Evolutionary conservation across 2,329 filamentous ascomycete genomes (phyloP), one percentile per base, ranked within the genome.

Genomic region (Monilinia aucupariae): DNA sequence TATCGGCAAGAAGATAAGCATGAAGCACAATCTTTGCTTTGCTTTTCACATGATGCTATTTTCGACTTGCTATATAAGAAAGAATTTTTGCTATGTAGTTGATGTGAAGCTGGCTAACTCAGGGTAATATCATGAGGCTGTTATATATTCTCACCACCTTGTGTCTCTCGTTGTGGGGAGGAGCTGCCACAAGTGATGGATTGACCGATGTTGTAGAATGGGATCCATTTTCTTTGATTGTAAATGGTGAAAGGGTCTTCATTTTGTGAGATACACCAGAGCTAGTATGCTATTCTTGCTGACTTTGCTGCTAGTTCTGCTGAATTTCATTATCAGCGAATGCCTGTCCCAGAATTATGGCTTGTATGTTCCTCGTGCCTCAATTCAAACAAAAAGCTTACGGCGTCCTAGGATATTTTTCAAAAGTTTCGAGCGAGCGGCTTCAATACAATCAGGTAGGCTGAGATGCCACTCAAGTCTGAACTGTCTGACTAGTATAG

Each of bases 301-400:
- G 64, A 59, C n/a, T 59, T 48, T 58, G 62, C 59, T 55, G 64
- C 34, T 51, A 71, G 69, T 63, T 64, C 71, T 63, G 67, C 64
- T 30, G 81, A 83, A 65, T 82, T 83, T 49, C 81, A 83, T 65
- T 83, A 82, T 62, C 76, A 78, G 65, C 76, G 81, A 3, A 75
- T 83, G 41, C 81, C 81, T 0, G 79, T 82, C 0, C 81, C 81
- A 0, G 81, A 82, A 59, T 67, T 83, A 32, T 83, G 81, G 79
- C 69, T 74, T 27, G 73, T 76, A 63, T 54, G 70, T 70, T 27
- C 4, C 22, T 17, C 13, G 3, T 34, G 27, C 58, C 39, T 32
- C 22, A 41, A 62, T 47, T 25, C 34, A 34, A 12, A 52, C 34
- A 41, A 49, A 20, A 20, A 25, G 39, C 50, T 66, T 64, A 13